Evolutionary conservation across 495 filamentous ascomycete species (phyloP), one percentile per base, ranked within the genome.

Genomic region (Xylaria telfairii): DNA sequence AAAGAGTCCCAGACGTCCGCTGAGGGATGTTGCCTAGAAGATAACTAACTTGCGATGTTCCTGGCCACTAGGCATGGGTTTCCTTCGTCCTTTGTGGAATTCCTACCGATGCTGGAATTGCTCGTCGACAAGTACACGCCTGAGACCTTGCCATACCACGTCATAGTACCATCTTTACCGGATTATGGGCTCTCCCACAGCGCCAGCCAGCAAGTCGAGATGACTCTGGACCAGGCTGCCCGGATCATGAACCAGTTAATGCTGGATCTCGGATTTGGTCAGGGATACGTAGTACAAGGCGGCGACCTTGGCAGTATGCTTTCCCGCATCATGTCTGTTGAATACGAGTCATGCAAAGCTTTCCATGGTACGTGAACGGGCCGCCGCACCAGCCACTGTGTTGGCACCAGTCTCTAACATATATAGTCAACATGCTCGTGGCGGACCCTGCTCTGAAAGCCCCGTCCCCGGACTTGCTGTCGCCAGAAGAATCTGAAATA

Each of bases 131-230:
- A 87, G 72, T 91, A 88, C 76, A 83, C 81, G 0, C 84, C 88
- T 0, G 75, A 81, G 26, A 86, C 83, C 9, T 79, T 90, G 10
- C 89, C 90, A 0, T 93, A 89, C 74, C 89, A 92, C 67, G 70
- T 93, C 66, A 85, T 93, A 66, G 85, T 91, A 0, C 90, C 91
- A 0, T 90, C 86, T 0, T 76, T 92, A 9, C 89, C 91, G 0
- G 90, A 89, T 6, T 93, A 88, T 71, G 81, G 83, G 1, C 88
- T 90, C 60, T 92, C 90, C 0, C 84, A 83, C 9, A 78, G 82
- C 0, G 82, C 85, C 13, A 85, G 87, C 0, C 61, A 88, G 8
- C 80, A 87, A 57, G 75, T 73, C 7, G 79, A 91, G 66, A 87
- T 87, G 65, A 76, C 54, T 9, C 74, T 81, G 2, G 30, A 72